A percentile compares a stretch with the other conserved stretches of the same genome.
Conservation (phyloP, 2,329 filamentous ascomycete genomes). For the Xylariaceae sp. region DNA sequence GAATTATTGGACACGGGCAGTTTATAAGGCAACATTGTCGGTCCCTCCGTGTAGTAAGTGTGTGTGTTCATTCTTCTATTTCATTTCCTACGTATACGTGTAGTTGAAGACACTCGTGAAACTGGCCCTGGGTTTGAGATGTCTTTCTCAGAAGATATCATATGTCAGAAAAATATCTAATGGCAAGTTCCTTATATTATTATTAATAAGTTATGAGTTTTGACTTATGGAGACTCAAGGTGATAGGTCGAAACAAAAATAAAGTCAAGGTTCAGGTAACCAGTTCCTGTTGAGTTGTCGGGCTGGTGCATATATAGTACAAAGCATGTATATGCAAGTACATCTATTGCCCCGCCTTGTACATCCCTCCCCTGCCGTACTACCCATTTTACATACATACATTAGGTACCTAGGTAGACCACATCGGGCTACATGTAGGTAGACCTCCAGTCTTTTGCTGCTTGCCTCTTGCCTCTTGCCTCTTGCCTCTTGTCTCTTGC, state of each 20-base stretch:
- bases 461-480: no score
- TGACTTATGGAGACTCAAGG: background rate
- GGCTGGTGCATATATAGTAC: background rate
- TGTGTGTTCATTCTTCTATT: no score
- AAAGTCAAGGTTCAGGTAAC: background rate
- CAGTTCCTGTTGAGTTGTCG: background rate
- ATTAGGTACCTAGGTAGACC: no score
- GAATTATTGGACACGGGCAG: conserved; percentile 20
- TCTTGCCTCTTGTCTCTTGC: no score
- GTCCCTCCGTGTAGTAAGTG: no score
- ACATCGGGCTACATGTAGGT: no score
- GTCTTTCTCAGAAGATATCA: conserved; percentile 23
- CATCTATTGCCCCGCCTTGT: background rate
- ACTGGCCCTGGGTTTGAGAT: no score
- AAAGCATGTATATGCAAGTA: no score
- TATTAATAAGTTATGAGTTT: background rate
- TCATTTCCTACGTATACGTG: no score
- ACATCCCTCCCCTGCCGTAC: background rate
- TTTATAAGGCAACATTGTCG: background rate
- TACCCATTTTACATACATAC: background rate
- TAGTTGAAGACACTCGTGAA: no score
- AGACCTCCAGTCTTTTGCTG: no score
- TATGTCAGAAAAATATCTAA: conserved; percentile 22
- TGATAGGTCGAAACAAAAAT: background rate
- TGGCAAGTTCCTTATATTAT: conserved; percentile 7